These are phyloP conservation scores for Penicillium mononematosum DNA, from an alignment of 495 filamentous ascomycete genomes.

Conservation along the genomic window DNA sequence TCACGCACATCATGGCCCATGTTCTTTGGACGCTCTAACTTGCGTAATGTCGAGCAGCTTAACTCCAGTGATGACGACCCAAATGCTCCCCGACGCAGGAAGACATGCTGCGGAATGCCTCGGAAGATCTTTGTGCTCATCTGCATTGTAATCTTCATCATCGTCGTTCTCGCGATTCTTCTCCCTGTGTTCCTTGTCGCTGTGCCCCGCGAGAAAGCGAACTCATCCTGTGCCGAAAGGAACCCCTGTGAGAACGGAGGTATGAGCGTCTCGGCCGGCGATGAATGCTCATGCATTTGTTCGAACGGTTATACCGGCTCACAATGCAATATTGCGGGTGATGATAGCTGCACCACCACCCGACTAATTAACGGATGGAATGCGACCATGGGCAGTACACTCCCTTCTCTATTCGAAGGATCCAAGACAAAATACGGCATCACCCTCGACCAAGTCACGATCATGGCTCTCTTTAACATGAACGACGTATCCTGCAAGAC, in stretches of 20 bases:
- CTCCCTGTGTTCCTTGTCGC: slow-evolving; percentile 82
- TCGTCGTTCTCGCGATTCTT: slow-evolving; percentile 86
- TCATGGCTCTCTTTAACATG: slow-evolving; percentile 75
- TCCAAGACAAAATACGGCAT: slow-evolving; percentile 72
- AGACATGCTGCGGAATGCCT: slow-evolving; percentile 78
- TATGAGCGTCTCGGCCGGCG: slow-evolving; percentile 61
- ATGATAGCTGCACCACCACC: slow-evolving; percentile 70
- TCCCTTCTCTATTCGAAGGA: slow-evolving; percentile 67
- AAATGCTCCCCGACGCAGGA: slow-evolving; percentile 19
- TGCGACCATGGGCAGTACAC: slow-evolving; percentile 75
- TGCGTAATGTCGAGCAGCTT: slow-evolving; percentile 37
- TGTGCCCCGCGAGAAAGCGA: slow-evolving; percentile 54
- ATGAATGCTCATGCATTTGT: slow-evolving; percentile 81
- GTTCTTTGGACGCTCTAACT: slow-evolving; percentile 38
- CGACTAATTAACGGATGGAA: slow-evolving; percentile 56
- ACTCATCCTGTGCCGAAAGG: slow-evolving; percentile 50
- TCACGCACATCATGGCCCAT: slow-evolving; percentile 44
- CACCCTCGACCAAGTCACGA: slow-evolving; percentile 58
- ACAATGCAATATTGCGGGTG: slow-evolving; percentile 60
- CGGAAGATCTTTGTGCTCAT: slow-evolving; percentile 74
- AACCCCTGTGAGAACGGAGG: slow-evolving; percentile 77
- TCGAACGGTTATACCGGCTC: slow-evolving; percentile 81
- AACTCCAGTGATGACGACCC: slow-evolving; percentile 24
- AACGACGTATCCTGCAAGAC: slow-evolving; percentile 71
- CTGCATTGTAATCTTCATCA: slow-evolving; percentile 62